Evolutionary conservation across 2,329 filamentous ascomycete species (phyloP).

Genomic region (Neophaeococcomyces mojaviensis): DNA sequence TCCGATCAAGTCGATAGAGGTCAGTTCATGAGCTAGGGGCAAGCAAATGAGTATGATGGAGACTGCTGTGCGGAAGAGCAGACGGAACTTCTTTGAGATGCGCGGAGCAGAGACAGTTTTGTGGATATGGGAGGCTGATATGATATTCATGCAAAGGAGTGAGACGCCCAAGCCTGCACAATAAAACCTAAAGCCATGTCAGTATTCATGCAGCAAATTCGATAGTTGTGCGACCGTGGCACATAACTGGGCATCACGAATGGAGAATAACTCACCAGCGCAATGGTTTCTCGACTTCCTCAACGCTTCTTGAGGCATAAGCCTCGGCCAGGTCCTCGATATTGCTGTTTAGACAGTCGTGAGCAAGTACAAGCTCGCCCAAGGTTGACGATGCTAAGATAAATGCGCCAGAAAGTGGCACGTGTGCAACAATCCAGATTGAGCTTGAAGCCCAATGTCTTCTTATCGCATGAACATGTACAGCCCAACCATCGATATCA

Average conservation of each 20-base stretch:
- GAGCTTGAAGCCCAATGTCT: constrained; percentile 39
- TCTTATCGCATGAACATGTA: constrained; percentile 55
- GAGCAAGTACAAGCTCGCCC: constrained; percentile 51
- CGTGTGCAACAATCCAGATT: constrained; percentile 50
- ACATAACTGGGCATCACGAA: too few species aligned
- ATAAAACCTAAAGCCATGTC: constrained; percentile 40
- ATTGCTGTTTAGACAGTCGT: constrained; percentile 46
- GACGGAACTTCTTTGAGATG: constrained; percentile 43
- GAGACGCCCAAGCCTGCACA: constrained; percentile 54
- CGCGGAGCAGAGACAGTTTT: constrained; percentile 44
- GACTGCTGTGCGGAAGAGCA: constrained; percentile 44
- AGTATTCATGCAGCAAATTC: background rate
- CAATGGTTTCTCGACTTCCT: constrained; percentile 45
- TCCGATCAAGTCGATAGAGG: constrained; percentile 41
- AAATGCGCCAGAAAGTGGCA: constrained; percentile 24
- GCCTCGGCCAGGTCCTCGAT: constrained; percentile 43
- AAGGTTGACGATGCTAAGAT: constrained; percentile 27
- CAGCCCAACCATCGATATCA: constrained; percentile 51
- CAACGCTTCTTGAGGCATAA: constrained; percentile 44
- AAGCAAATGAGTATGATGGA: constrained; percentile 49
- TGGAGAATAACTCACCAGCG: constrained; percentile 35
- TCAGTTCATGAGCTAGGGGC: constrained; percentile 41
- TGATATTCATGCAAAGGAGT: constrained; percentile 47
- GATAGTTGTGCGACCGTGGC: too few species aligned
- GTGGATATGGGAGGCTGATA: constrained; percentile 51